These are phyloP conservation scores for Ceratocystis lukuohia DNA, from an alignment of 2,329 filamentous ascomycete genomes.

Conservation along the genomic window DNA sequence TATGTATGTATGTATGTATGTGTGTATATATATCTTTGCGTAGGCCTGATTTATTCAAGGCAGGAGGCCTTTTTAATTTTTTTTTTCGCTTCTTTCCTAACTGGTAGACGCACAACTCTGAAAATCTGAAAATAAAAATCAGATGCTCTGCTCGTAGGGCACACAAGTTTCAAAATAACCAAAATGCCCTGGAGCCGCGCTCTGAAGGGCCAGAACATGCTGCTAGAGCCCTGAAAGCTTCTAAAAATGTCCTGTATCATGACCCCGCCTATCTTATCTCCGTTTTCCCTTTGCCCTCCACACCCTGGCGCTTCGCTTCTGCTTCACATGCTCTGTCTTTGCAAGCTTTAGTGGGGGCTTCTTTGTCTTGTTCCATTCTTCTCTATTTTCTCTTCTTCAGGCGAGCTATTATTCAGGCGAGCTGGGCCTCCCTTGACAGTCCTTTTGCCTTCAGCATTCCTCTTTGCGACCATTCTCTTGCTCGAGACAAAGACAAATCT, in stretches of 20 bases:
- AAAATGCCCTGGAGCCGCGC: not conserved
- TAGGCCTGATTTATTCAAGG: no score
- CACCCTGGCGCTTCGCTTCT: not conserved
- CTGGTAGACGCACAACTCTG: not conserved
- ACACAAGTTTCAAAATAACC: not conserved
- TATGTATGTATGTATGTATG: no score
- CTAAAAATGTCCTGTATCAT: not conserved
- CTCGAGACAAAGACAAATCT: not conserved
- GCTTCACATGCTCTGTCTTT: no score
- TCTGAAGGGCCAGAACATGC: not conserved
- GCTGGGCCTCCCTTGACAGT: not conserved
- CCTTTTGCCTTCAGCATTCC: no score
- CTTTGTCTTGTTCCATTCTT: not conserved
- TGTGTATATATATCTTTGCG: no score
- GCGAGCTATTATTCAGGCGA: no score
- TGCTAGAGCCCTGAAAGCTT: no score
- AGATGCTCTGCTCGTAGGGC: not conserved
- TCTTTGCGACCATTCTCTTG: not conserved
- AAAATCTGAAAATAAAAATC: not conserved
- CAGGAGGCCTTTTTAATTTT: no score
- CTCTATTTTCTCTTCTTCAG: not conserved
- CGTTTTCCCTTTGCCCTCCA: not conserved
- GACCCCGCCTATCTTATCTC: not conserved
- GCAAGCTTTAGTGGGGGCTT: not conserved
- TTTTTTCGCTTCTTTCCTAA: constrained; percentile 5